Conservation (phyloP, 768 basidiomycete genomes). For the Mrakia frigida region DNA sequence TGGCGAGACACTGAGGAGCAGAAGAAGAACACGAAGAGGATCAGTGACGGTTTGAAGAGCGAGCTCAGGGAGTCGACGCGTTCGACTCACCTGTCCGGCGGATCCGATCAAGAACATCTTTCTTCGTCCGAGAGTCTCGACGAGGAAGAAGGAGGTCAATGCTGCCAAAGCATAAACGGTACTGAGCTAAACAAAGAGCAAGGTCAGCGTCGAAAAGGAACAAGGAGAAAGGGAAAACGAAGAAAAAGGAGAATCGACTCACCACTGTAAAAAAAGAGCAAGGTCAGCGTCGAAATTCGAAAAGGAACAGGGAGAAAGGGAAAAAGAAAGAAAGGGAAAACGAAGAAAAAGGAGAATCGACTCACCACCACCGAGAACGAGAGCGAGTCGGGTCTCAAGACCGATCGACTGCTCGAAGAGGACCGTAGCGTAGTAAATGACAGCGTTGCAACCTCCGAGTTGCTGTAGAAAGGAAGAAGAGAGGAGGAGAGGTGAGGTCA, state of each 20-base stretch:
- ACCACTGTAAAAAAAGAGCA: too few relatives aligned
- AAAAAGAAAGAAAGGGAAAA: too few relatives aligned
- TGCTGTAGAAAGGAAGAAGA: conserved; percentile 30
- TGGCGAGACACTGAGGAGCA: conserved; percentile 39
- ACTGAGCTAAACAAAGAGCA: too few relatives aligned
- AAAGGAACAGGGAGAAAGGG: too few relatives aligned
- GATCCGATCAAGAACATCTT: conserved; percentile 50
- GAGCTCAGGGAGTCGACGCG: too few relatives aligned
- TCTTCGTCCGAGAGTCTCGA: conserved; percentile 49
- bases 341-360: background rate
- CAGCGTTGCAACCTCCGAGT: conserved; percentile 4
- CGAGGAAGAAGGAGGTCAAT: conserved; percentile 43
- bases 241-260: too few relatives aligned
- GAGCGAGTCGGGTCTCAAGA: conserved; percentile 41
- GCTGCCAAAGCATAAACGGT: conserved; percentile 46
- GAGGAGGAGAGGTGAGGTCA: background rate
- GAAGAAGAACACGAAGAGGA: background rate
- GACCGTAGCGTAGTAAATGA: conserved; percentile 49
- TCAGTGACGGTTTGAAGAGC: too few relatives aligned
- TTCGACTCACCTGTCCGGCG: conserved; percentile 20
- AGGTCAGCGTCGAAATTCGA: background rate
- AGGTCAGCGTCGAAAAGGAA: too few relatives aligned
- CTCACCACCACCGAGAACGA: conserved; percentile 44
- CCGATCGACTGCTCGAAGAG: conserved; percentile 47
- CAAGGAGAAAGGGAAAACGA: background rate